Evolutionary conservation across 345 rosid species (phyloP).

Genomic region (Acer campestre): DNA sequence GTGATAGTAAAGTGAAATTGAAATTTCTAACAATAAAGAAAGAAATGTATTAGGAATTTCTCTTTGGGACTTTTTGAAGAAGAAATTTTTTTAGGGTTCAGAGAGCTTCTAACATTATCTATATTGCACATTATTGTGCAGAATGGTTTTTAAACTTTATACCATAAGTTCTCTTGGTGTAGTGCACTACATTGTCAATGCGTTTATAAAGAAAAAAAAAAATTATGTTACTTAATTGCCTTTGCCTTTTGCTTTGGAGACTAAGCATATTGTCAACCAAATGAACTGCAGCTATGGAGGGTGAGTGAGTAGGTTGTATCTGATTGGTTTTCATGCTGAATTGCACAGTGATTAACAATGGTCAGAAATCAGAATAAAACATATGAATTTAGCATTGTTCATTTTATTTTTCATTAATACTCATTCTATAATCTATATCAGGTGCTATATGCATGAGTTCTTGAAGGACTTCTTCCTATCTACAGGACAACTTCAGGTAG

Average conservation of each 20-base stretch:
- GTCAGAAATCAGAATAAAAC: constrained; percentile 2
- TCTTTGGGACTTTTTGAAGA: not conserved
- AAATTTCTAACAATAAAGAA: constrained; percentile 3
- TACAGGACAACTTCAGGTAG: constrained; percentile 88
- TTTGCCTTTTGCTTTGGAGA: not conserved
- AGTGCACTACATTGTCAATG: not conserved
- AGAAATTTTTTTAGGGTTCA: not conserved
- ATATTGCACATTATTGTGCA: not conserved
- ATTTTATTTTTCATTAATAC: not conserved
- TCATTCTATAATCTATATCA: constrained; percentile 37
- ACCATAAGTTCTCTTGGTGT: not conserved
- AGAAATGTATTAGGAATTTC: not conserved
- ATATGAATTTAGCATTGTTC: not conserved
- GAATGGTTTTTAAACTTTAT: not conserved
- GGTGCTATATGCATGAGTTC: constrained; percentile 85
- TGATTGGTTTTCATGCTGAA: not conserved
- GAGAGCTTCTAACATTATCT: not conserved
- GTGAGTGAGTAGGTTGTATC: not conserved
- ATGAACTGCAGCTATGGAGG: not conserved
- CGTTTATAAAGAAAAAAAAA: not conserved
- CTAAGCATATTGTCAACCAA: not conserved
- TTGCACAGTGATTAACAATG: not conserved
- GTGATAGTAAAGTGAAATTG: not conserved
- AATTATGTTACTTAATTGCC: not conserved
- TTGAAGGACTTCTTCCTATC: constrained; percentile 93